phyloP scores from a whole-genome alignment of 2,329 filamentous ascomycete species.

The Colletotrichum lentis region DNA sequence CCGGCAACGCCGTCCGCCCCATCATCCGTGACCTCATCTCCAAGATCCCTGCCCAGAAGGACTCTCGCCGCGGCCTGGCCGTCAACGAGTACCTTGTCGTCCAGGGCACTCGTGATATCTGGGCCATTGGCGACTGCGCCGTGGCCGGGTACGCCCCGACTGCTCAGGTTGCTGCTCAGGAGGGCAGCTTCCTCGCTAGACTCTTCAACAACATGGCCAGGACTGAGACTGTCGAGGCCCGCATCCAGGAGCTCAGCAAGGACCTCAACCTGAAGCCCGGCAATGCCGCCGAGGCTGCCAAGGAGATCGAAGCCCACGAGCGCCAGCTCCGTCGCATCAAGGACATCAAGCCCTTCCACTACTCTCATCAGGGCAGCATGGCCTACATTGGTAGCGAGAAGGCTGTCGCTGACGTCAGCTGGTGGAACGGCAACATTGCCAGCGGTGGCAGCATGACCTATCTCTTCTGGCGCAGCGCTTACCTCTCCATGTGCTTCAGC shows the following conservation, averaged over 20 bases:
- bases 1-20: constrained; percentile 90
- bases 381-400: constrained; percentile 99
- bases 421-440: constrained; percentile 96
- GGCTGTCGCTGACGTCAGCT: constrained; percentile 95
- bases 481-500: constrained; percentile 99
- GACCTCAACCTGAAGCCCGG: constrained; percentile 67
- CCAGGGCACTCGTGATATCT: constrained; percentile 95
- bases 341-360: constrained; percentile 97
- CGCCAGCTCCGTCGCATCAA: constrained; percentile 88
- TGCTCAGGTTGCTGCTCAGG: constrained; percentile 94
- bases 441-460: constrained; percentile 94
- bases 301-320: constrained; percentile 85
- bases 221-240: constrained; percentile 81
- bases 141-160: constrained; percentile 98
- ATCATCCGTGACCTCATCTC: constrained; percentile 90
- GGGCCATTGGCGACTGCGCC: constrained; percentile 97
- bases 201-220: constrained; percentile 99
- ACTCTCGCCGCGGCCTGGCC: constrained; percentile 90
- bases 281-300: constrained; percentile 72
- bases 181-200: constrained; percentile 91
- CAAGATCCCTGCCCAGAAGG: constrained; percentile 92
- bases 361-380: constrained; percentile 95
- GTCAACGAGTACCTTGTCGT: constrained; percentile 99
- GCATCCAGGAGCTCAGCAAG: constrained; percentile 74
- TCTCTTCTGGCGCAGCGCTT: constrained; percentile 97